Base-by-base conservation (phyloP, 1,284 basidiomycete genomes). In the Irpex sp. region DNA sequence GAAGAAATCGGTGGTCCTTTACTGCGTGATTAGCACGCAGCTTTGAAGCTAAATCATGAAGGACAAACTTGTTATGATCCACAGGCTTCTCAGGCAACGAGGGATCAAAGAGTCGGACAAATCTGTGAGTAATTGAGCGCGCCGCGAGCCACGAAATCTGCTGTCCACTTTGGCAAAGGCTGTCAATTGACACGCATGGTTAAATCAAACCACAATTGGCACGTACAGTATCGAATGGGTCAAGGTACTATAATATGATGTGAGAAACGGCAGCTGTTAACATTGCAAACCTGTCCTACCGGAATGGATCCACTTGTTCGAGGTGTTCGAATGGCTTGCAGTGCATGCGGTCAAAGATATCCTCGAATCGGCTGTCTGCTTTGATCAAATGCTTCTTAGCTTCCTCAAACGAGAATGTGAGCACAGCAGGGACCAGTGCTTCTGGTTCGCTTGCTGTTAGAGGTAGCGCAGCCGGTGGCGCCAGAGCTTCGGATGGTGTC, bases 91-190 rank as follows among this genome's bases (percentile, higher is more conserved):
- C 92, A 1, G 91, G 89, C 8, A 93, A 75, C 19, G 83, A 80
- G 31, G 86, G 85, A 66, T 92, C 86, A 72, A 87, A 95, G 15
- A 93, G 76, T 47, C 90, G 82, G 50, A 87, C 80, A 73, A 98
- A 97, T 63, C 84, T 88, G 74, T 94, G 89, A n/a, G 83, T 86
- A 60, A 97, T 94, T 4, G 92, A 88, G 46, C 90, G 82, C 0
- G 95, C 95, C 3, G 95, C 95, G 36, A 91, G 76, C 93, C 93
- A 96, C 0, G 92, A 94, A 49, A 98, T 95, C 75, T 98, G 94
- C 75, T 95, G 94, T 0, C 89, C 92, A 59, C 88, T 89, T 65
- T 13, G 1, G 4, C 11, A 13, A 55, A 53, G 43, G 17, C 13
- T 46, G 49, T 55, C 5, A 26, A 9, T 21, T 5, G 4, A 31